Percentiles rank a stretch among this genome's conserved stretches.
Conservation (phyloP, 2,329 filamentous ascomycete species). For the Colletotrichum tropicicola region DNA sequence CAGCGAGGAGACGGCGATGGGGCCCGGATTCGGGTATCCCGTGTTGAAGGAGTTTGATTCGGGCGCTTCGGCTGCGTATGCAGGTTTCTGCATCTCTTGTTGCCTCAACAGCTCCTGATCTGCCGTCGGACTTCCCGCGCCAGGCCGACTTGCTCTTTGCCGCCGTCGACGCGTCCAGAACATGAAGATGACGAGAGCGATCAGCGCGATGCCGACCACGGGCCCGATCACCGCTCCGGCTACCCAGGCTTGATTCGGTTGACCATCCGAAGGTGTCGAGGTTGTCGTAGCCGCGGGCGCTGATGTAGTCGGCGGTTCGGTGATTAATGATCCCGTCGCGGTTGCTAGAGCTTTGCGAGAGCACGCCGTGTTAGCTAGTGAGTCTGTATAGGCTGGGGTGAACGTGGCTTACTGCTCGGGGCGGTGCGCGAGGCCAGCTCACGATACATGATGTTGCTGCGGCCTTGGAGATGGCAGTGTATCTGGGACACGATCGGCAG, state of each 20-base stretch:
- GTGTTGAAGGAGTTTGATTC: background rate
- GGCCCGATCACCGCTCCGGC: conserved; percentile 3
- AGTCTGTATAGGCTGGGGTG: background rate
- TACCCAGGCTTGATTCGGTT: background rate
- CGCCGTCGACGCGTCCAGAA: background rate
- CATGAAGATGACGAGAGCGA: background rate
- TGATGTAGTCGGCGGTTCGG: background rate
- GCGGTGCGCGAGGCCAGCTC: background rate
- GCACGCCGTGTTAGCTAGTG: background rate
- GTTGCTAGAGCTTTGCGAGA: background rate
- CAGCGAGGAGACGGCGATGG: background rate
- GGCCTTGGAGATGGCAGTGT: background rate
- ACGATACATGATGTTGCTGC: background rate
- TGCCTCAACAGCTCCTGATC: background rate
- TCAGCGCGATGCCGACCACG: background rate
- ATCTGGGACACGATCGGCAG: background rate
- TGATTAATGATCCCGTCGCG: background rate
- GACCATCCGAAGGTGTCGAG: background rate
- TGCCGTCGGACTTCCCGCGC: background rate
- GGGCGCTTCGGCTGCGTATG: background rate
- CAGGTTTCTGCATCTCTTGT: background rate
- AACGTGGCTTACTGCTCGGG: background rate
- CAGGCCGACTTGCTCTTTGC: background rate
- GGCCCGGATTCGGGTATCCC: background rate
- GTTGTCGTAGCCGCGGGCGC: background rate